Evolutionary conservation across 1,284 basidiomycete genomes (phyloP).

Genomic region (Irpex sp.): DNA sequence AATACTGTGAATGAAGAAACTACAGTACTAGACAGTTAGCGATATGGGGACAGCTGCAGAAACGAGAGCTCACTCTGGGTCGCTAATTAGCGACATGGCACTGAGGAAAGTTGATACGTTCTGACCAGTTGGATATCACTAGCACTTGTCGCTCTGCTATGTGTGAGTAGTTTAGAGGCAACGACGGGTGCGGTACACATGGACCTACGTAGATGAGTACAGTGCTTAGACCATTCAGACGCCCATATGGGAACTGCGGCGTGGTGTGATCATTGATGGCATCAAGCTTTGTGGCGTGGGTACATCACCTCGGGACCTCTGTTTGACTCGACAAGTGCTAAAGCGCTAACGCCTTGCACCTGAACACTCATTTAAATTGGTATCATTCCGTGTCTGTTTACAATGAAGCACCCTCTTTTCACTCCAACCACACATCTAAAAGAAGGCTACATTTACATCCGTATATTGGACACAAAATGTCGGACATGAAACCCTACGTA

Average conservation of each 20-base stretch:
- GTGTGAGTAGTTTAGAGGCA: neutral
- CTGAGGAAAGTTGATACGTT: neutral
- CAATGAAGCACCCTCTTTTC: no score
- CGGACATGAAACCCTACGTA: neutral
- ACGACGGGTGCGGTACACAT: neutral
- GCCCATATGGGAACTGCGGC: no score
- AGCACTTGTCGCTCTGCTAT: neutral
- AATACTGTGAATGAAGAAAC: constrained; percentile 83
- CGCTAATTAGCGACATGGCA: constrained; percentile 62
- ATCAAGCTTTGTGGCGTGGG: neutral
- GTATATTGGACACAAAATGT: no score
- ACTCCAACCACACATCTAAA: no score
- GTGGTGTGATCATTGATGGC: neutral
- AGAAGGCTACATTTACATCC: no score
- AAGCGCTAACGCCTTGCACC: no score
- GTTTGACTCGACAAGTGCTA: no score
- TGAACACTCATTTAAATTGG: no score
- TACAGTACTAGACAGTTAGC: constrained; percentile 28
- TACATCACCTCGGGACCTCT: neutral
- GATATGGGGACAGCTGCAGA: neutral
- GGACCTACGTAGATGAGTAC: no score
- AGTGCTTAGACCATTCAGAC: no score
- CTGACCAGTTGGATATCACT: no score
- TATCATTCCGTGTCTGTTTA: no score
- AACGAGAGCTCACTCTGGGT: constrained; percentile 41